Conservation (phyloP, 805 yeast species). For the Candida taoyuanica region DNA sequence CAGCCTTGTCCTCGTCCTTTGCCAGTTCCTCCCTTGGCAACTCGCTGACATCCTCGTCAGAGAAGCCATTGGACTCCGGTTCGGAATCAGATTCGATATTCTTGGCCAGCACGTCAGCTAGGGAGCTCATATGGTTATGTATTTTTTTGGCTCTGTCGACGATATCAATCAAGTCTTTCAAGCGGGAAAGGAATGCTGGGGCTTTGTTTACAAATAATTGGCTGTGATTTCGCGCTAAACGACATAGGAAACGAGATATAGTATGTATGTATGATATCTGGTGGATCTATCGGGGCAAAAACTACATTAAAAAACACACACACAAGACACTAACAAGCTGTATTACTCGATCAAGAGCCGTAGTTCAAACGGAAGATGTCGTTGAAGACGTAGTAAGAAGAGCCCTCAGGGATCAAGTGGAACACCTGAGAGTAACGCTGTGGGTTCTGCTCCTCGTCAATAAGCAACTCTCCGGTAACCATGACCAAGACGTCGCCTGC, state of each 20-base stretch:
- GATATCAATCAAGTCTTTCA: background rate
- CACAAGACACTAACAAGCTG: too few species aligned
- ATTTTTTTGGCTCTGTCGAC: background rate
- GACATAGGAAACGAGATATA: too few species aligned
- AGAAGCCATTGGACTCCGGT: background rate
- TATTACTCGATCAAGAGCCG: conserved; percentile 47
- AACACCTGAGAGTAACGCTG: conserved; percentile 97
- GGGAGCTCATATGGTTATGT: conserved; percentile 2
- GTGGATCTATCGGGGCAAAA: too few species aligned
- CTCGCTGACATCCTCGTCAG: background rate
- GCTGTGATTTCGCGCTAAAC: too few species aligned
- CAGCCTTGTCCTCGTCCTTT: background rate
- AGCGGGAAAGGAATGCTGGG: background rate
- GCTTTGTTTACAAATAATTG: too few species aligned
- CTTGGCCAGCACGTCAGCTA: conserved; percentile 4
- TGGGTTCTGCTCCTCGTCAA: conserved; percentile 91
- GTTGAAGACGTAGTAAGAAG: conserved; percentile 89
- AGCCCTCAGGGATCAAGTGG: conserved; percentile 91
- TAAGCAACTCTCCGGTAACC: conserved; percentile 93
- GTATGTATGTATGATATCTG: too few species aligned
- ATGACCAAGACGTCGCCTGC: conserved; percentile 89
- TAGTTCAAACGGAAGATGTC: conserved; percentile 96
- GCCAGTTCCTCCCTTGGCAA: background rate
- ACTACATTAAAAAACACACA: too few species aligned
- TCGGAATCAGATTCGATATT: conserved; percentile 1